phyloP scores from a whole-genome alignment of 2,329 filamentous ascomycete genomes.

The Ascochyta viciae-villosae region DNA sequence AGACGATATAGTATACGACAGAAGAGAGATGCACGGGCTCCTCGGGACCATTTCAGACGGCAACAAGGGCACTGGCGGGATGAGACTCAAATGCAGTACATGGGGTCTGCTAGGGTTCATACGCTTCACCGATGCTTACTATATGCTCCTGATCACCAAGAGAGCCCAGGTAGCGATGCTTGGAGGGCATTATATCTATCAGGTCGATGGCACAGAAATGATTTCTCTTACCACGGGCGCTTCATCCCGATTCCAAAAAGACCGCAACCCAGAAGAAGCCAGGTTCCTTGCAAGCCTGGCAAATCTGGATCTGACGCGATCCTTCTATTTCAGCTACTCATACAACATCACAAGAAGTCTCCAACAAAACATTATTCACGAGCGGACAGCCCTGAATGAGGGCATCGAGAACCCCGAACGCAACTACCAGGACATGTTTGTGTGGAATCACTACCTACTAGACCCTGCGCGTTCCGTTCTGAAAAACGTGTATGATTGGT shows the following conservation, averaged over 20 bases:
- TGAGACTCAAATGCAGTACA: constrained; percentile 86
- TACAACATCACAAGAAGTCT: constrained; percentile 94
- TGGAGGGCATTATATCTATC: constrained; percentile 94
- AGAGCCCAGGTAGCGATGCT: constrained; percentile 95
- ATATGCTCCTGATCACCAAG: constrained; percentile 97
- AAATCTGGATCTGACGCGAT: constrained; percentile 86
- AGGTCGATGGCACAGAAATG: constrained; percentile 91
- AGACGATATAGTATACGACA: constrained; percentile 93
- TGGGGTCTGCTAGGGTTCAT: constrained; percentile 97
- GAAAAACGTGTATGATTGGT: constrained; percentile 92
- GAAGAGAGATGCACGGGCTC: constrained; percentile 91
- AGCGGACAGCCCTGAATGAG: constrained; percentile 73
- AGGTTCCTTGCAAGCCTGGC: constrained; percentile 88
- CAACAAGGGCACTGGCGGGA: constrained; percentile 86
- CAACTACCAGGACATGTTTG: constrained; percentile 92
- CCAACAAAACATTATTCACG: constrained; percentile 87
- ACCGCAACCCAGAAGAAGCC: constrained; percentile 86
- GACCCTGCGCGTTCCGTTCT: constrained; percentile 74
- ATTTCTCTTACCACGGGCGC: constrained; percentile 80
- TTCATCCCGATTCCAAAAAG: constrained; percentile 73
- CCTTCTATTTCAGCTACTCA: constrained; percentile 98
- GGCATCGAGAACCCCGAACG: constrained; percentile 67
- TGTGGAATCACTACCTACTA: constrained; percentile 94
- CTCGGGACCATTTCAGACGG: constrained; percentile 94
- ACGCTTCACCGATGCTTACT: constrained; percentile 92